Evolutionary conservation across 768 basidiomycete species (phyloP), one percentile per base, ranked within the genome.

Genomic region (Hypsizygus marmoreus): DNA sequence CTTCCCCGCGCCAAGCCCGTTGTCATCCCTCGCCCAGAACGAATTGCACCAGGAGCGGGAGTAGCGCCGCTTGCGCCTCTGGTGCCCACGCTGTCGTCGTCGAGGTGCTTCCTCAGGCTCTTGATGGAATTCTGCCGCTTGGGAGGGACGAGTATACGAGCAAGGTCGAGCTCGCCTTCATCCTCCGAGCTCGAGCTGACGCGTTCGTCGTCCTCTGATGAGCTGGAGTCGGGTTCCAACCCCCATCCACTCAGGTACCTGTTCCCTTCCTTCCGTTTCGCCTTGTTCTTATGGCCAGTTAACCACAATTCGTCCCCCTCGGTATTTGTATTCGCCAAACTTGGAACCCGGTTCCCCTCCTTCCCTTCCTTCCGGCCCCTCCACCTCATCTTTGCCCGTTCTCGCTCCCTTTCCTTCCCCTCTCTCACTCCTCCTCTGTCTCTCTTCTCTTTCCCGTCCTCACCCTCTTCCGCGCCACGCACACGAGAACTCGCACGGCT

Each of bases 111-210:
- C 45, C 86, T 72, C 45, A 90, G 66, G 60, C 86, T 88, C 54
- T 72, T 78, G 51, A 89, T 88, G 13, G 86, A 88, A 48, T 82
- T 76, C 58, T 90, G 87, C 20, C 87, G 72, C 60, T 81, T 86
- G 14, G 88, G 75, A 6, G 80, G 84, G 20, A 86, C 79, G 26
- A 90, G 78, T 44, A 89, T 73, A 20, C 76, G 74, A 12, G 84
- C 81, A 30, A 89, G 71, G 57, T 82, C 76, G 35, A 88, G 67
- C 56, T 88, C 87, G 12, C 71, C 70, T 5, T 71, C 71, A 6
- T 68, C 71, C 6, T 73, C 73, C 6, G 71, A 69, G 13, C 53
- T 55, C 23, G 57, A 60, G 29, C 50, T 55, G 12, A 47, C 30
- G 11, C 37, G 32, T 30, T 77, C 79, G 11, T 77, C 75, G 6